These are phyloP conservation scores for Heracleum sosnowskyi DNA, from an alignment of 129 eudicot genomes.

Conservation along the genomic window DNA sequence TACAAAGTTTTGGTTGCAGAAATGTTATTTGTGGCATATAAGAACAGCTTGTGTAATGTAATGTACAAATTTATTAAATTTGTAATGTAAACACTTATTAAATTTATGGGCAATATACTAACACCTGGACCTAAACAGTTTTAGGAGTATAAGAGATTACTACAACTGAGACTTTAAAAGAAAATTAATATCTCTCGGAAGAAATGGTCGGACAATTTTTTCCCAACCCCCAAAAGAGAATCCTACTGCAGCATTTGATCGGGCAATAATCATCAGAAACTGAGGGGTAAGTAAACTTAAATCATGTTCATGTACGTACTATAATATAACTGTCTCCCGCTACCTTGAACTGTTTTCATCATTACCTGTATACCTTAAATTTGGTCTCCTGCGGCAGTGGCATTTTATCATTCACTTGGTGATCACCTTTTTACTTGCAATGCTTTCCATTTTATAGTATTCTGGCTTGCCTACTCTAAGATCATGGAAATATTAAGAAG, in stretches of 20 bases:
- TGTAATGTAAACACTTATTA: too few relatives aligned
- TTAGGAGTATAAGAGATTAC: too few relatives aligned
- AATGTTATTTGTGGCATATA: neutral
- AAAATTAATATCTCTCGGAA: too few relatives aligned
- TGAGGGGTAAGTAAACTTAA: neutral
- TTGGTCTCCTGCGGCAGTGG: neutral
- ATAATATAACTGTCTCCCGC: neutral
- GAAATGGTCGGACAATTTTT: too few relatives aligned
- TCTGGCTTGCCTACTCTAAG: neutral
- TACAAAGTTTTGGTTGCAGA: neutral
- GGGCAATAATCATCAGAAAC: neutral
- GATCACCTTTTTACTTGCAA: neutral
- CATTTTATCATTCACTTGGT: slow-evolving; percentile 42
- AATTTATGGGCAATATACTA: too few relatives aligned
- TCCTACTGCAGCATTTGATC: neutral
- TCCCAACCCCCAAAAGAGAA: neutral
- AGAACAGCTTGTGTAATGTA: too few relatives aligned
- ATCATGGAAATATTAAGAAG: neutral
- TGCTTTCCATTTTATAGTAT: neutral
- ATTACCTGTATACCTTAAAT: neutral
- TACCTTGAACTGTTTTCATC: neutral
- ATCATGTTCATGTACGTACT: neutral
- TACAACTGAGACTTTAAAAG: too few relatives aligned
- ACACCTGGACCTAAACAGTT: too few relatives aligned
- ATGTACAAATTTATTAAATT: too few relatives aligned